Conservation (phyloP, 1,284 basidiomycete species). For the Sanghuangporus weigelae region DNA sequence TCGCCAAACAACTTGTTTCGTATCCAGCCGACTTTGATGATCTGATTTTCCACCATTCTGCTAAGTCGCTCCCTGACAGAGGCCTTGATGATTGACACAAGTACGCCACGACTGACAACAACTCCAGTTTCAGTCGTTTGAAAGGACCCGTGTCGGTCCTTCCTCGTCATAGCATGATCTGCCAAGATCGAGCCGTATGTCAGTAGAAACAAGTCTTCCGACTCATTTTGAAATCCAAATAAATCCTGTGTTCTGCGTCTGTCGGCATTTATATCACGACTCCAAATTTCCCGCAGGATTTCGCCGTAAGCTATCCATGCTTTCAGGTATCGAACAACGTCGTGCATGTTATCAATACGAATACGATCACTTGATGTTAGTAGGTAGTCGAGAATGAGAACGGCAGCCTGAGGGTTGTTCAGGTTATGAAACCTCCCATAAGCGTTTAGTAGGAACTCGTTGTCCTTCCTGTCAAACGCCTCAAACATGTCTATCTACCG, state of each 20-base stretch:
- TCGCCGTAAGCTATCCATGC: slow-evolving; percentile 10
- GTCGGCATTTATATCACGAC: not conserved
- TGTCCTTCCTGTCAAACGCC: slow-evolving; percentile 8
- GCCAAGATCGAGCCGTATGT: slow-evolving; percentile 5
- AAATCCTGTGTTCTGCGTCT: slow-evolving; percentile 6
- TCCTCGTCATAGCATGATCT: not conserved
- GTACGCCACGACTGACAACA: not conserved
- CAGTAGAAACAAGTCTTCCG: slow-evolving; percentile 1
- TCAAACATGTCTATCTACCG: slow-evolving; percentile 13
- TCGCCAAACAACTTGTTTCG: not conserved
- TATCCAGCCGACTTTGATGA: not conserved
- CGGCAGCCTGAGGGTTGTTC: slow-evolving; percentile 3
- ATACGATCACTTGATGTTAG: not conserved
- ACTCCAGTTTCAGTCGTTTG: not conserved
- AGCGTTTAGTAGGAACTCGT: not conserved
- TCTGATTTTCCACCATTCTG: not conserved
- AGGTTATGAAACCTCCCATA: not conserved
- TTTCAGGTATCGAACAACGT: not conserved
- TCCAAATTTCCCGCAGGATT: not conserved
- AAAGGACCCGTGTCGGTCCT: not conserved
- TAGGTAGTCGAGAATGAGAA: slow-evolving; percentile 13
- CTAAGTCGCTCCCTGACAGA: not conserved
- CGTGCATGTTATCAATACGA: slow-evolving; percentile 2
- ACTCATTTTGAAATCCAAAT: slow-evolving; percentile 4
- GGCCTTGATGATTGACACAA: not conserved